A percentile compares a stretch with the other conserved stretches of the same genome.
phyloP scores from a whole-genome alignment of 495 filamentous ascomycete species.

The Aspergillus leporis region DNA sequence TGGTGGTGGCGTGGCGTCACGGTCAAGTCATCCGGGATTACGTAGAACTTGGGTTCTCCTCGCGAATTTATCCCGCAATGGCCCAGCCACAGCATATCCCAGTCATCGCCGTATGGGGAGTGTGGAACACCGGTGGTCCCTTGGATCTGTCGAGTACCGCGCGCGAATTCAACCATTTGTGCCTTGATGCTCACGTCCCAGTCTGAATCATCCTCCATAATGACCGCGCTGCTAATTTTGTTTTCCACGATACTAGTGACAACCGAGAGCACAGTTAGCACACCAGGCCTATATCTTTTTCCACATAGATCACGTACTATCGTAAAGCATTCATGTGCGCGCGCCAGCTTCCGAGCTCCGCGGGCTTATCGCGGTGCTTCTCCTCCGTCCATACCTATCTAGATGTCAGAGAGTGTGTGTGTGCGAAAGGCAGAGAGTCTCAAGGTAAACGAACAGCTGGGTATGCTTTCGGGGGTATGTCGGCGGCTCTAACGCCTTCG shows the following conservation, averaged over 20 bases:
- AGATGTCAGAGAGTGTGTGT: neutral
- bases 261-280: neutral
- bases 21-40: neutral
- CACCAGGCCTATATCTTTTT: neutral
- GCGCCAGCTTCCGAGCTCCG: conserved; percentile 25
- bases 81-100: conserved; percentile 51
- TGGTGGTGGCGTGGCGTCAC: conserved; percentile 1
- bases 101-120: conserved; percentile 53
- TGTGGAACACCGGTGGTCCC: neutral
- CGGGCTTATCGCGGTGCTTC: neutral
- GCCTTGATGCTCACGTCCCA: conserved; percentile 53
- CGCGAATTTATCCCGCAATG: conserved; percentile 34
- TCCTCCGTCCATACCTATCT: conserved; percentile 3
- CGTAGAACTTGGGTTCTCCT: neutral
- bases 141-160: conserved; percentile 36
- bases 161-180: conserved; percentile 49
- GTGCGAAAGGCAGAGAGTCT: too few relatives aligned
- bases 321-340: conserved; percentile 26
- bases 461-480: conserved; percentile 38
- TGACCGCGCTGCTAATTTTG: conserved; percentile 44
- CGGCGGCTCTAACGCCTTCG: conserved; percentile 44
- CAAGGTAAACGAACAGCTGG: neutral
- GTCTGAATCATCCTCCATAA: conserved; percentile 58
- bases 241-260: conserved; percentile 38
- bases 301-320: neutral